A percentile compares a stretch with the other conserved stretches of the same genome.
phyloP scores from a whole-genome alignment of 176 grass and related monocot species.

The Panicum miliaceum region DNA sequence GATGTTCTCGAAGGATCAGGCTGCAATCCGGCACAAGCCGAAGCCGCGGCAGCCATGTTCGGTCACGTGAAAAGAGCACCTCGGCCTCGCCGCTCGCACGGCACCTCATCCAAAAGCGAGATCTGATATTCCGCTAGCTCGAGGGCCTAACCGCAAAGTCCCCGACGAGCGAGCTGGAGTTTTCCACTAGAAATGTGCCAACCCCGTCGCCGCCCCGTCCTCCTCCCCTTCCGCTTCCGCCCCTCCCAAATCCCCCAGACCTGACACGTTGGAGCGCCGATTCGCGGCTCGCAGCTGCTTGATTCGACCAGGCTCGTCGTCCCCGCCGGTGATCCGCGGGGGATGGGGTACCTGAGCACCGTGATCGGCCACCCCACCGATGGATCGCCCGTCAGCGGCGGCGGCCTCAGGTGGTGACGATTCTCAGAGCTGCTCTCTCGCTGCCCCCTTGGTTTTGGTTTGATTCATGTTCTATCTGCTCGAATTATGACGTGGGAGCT shows the following conservation, averaged over 20 bases:
- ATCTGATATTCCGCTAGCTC: neutral
- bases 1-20: conserved; percentile 40
- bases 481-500: neutral
- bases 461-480: neutral
- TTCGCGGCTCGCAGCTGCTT: neutral
- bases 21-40: neutral
- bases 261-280: conserved; percentile 1
- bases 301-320: neutral
- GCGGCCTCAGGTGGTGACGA: conserved; percentile 53
- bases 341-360: conserved; percentile 61
- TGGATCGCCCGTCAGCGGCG: conserved; percentile 61
- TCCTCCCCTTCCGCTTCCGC: neutral
- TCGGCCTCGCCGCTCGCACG: conserved; percentile 19
- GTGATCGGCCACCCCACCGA: conserved; percentile 67
- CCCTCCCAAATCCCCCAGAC: conserved; percentile 32
- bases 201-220: neutral
- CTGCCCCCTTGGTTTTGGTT: neutral
- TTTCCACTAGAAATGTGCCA: conserved; percentile 46
- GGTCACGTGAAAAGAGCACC: conserved; percentile 25
- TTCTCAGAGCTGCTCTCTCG: neutral
- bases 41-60: neutral
- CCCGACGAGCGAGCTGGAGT: neutral
- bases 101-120: neutral
- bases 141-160: conserved; percentile 22
- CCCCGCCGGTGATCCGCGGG: neutral